phyloP scores from a whole-genome alignment of 2,329 filamentous ascomycete genomes.

The Hirsutella thompsonii region DNA sequence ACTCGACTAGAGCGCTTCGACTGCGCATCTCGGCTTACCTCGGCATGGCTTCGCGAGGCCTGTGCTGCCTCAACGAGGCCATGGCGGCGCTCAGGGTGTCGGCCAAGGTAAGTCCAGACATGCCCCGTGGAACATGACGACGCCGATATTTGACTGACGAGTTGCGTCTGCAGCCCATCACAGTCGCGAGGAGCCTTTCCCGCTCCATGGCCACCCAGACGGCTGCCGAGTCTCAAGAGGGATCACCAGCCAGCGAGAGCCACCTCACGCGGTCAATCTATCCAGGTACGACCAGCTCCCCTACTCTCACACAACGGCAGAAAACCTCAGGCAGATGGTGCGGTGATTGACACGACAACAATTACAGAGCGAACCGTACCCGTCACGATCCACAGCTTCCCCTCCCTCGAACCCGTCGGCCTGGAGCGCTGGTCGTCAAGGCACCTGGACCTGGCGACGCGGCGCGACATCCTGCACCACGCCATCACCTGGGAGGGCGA shows the following conservation, averaged over 20 bases:
- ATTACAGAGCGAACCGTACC: conserved; percentile 49
- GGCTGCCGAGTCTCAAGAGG: too few relatives aligned
- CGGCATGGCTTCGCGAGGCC: conserved; percentile 17
- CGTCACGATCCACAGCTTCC: conserved; percentile 83
- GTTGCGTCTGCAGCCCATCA: conserved; percentile 17
- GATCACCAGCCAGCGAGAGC: too few relatives aligned
- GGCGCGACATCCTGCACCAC: conserved; percentile 83
- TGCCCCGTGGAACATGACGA: background rate
- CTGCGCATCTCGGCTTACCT: background rate
- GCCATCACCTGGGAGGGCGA: conserved; percentile 91
- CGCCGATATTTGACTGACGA: conserved; percentile 15
- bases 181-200: too few relatives aligned
- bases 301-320: background rate
- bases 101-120: conserved; percentile 15
- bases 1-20: background rate
- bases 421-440: conserved; percentile 69
- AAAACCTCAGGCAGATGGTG: too few relatives aligned
- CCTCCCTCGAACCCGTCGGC: conserved; percentile 68
- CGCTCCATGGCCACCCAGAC: too few relatives aligned
- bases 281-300: too few relatives aligned
- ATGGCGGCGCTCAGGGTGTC: conserved; percentile 36
- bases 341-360: background rate
- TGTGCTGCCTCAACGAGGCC: conserved; percentile 38
- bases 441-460: conserved; percentile 76
- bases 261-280: too few relatives aligned